These are phyloP conservation scores for Pisolithus thermaeus DNA, from an alignment of 1,284 basidiomycete genomes.

Conservation along the genomic window DNA sequence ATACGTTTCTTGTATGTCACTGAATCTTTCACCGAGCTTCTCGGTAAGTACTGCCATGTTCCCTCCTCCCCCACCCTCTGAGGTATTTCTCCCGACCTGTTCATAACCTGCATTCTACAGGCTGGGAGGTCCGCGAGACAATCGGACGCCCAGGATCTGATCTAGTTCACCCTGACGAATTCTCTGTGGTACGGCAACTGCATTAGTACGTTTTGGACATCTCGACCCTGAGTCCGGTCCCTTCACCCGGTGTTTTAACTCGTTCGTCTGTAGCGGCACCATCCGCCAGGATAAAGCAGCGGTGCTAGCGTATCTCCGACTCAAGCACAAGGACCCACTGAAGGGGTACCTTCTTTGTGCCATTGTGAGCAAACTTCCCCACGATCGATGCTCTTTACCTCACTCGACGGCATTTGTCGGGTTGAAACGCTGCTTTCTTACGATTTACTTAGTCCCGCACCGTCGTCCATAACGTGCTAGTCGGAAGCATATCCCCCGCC, in stretches of 20 bases:
- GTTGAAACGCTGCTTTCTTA: neutral
- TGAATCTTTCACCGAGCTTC: slow-evolving; percentile 62
- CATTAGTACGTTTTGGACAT: slow-evolving; percentile 50
- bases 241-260: neutral
- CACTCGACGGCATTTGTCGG: slow-evolving; percentile 6
- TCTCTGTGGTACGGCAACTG: slow-evolving; percentile 50
- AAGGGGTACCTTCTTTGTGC: slow-evolving; percentile 67
- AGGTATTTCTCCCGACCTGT: slow-evolving; percentile 2
- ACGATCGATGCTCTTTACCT: slow-evolving; percentile 4
- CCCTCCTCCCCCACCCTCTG: neutral
- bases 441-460: slow-evolving; percentile 39
- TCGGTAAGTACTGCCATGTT: slow-evolving; percentile 40
- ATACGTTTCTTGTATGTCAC: slow-evolving; percentile 67
- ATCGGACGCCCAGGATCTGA: slow-evolving; percentile 59
- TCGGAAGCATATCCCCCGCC: slow-evolving; percentile 70
- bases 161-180: slow-evolving; percentile 73
- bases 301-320: slow-evolving; percentile 64
- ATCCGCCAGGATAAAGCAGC: slow-evolving; percentile 72
- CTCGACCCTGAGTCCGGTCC: neutral
- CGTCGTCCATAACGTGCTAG: slow-evolving; percentile 67
- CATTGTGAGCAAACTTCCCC: slow-evolving; percentile 44
- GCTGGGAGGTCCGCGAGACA: slow-evolving; percentile 65
- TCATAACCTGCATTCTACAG: slow-evolving; percentile 29
- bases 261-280: slow-evolving; percentile 45
- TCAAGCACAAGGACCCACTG: slow-evolving; percentile 68